A percentile compares a stretch with the other conserved stretches of the same genome.
Evolutionary conservation across 805 yeast genomes (phyloP).

Genomic region (Clavispora carvajalis): DNA sequence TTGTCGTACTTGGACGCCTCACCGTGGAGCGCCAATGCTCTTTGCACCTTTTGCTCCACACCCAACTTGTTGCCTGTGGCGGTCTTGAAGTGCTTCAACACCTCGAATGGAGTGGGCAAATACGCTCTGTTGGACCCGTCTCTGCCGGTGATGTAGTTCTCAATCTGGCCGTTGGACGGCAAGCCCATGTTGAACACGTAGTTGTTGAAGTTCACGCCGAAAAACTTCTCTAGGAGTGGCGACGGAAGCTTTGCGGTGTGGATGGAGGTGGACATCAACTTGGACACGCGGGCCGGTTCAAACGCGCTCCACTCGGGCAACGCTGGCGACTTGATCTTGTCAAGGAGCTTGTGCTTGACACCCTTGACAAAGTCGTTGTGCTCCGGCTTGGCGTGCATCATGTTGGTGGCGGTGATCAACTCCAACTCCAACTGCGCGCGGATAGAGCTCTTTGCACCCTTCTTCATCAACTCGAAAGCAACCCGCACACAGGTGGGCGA

Average conservation of each 20-base stretch:
- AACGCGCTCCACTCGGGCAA: constrained; percentile 35
- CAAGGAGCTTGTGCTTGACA: constrained; percentile 57
- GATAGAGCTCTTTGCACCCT: constrained; percentile 54
- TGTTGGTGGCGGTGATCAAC: constrained; percentile 66
- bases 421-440: constrained; percentile 68
- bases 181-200: constrained; percentile 72
- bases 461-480: constrained; percentile 60
- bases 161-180: constrained; percentile 66
- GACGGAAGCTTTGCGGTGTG: constrained; percentile 12
- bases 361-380: constrained; percentile 61
- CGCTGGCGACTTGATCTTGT: constrained; percentile 57
- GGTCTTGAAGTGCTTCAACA: constrained; percentile 54
- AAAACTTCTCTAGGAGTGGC: constrained; percentile 36
- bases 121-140: constrained; percentile 61
- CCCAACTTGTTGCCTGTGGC: constrained; percentile 53
- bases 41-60: constrained; percentile 52
- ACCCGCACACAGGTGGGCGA: constrained; percentile 78
- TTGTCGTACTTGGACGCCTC: constrained; percentile 35
- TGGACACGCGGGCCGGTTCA: constrained; percentile 22
- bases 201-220: constrained; percentile 33
- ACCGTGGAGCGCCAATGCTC: constrained; percentile 55
- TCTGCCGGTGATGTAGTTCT: constrained; percentile 61
- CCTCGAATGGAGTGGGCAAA: constrained; percentile 66
- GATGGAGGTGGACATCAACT: constrained; percentile 16
- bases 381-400: constrained; percentile 52